A percentile compares a stretch with the other conserved stretches of the same genome.
Evolutionary conservation across 2,329 filamentous ascomycete species (phyloP).

Genomic region (Pseudogymnoascus sp.): DNA sequence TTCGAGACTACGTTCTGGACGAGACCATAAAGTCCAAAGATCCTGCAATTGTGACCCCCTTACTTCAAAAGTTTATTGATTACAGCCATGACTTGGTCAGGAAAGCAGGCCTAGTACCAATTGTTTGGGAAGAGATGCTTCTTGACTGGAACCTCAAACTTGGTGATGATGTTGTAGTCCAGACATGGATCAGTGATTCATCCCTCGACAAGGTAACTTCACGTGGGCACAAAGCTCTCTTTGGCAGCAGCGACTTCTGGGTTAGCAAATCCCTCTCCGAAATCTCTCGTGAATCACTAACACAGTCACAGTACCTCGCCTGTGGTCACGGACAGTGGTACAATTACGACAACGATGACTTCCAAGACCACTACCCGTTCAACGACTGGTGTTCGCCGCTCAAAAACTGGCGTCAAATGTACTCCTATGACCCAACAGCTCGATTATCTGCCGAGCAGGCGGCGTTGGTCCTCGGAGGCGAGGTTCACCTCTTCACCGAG

Average conservation of each 20-base stretch:
- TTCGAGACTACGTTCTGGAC: slow-evolving; percentile 66
- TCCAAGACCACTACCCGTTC: slow-evolving; percentile 57
- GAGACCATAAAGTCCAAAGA: slow-evolving; percentile 63
- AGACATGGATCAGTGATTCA: slow-evolving; percentile 65
- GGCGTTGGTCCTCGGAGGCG: slow-evolving; percentile 69
- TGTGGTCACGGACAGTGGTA: slow-evolving; percentile 77
- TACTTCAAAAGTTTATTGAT: slow-evolving; percentile 72
- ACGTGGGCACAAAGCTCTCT: slow-evolving; percentile 63
- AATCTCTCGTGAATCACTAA: slow-evolving; percentile 15
- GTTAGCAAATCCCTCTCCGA: slow-evolving; percentile 37
- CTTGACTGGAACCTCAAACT: slow-evolving; percentile 70
- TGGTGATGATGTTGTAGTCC: slow-evolving; percentile 64
- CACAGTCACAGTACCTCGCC: slow-evolving; percentile 59
- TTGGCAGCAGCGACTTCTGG: slow-evolving; percentile 72
- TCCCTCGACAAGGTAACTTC: slow-evolving; percentile 54
- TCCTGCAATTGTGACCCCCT: slow-evolving; percentile 57
- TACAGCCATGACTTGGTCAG: slow-evolving; percentile 60
- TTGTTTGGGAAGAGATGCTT: slow-evolving; percentile 87
- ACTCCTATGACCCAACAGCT: slow-evolving; percentile 67
- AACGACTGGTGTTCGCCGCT: slow-evolving; percentile 72
- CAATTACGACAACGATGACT: slow-evolving; percentile 56
- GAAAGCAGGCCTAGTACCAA: slow-evolving; percentile 57
- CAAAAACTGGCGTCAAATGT: slow-evolving; percentile 77
- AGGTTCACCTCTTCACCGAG: slow-evolving; percentile 76
- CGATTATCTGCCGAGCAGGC: slow-evolving; percentile 55